Percentiles rank a stretch among this genome's conserved stretches.
phyloP scores from a whole-genome alignment of 1,139 yeast genomes.

The Pichia sp. region DNA sequence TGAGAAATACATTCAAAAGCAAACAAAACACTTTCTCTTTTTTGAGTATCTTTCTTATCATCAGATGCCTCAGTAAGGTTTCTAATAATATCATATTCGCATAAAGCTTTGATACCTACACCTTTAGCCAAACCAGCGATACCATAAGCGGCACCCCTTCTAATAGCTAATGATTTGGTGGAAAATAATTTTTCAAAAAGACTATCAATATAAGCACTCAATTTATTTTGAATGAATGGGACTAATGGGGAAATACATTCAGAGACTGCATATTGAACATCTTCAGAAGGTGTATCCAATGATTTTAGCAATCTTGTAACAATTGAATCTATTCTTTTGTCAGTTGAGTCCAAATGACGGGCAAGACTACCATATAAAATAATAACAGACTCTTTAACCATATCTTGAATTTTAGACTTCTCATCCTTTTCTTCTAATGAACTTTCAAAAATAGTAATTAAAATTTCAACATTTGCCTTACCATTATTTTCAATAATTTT shows the following conservation, averaged over 20 bases:
- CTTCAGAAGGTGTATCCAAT: conserved; percentile 80
- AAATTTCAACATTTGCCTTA: conserved; percentile 51
- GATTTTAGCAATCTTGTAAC: conserved; percentile 68
- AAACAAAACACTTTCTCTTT: conserved; percentile 85
- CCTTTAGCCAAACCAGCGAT: conserved; percentile 92
- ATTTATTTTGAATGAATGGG: conserved; percentile 43
- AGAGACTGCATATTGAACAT: conserved; percentile 81
- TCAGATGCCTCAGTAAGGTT: conserved; percentile 80
- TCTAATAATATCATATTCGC: conserved; percentile 72
- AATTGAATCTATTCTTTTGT: conserved; percentile 57
- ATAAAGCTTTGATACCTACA: conserved; percentile 69
- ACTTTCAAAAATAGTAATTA: conserved; percentile 73
- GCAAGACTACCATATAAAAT: conserved; percentile 86
- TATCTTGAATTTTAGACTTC: conserved; percentile 48
- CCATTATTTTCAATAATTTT: conserved; percentile 65
- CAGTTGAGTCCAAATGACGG: conserved; percentile 62
- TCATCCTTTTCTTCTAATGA: conserved; percentile 44
- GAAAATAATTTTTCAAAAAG: conserved; percentile 56
- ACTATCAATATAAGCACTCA: conserved; percentile 48
- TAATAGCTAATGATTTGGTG: conserved; percentile 43
- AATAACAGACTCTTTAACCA: conserved; percentile 72
- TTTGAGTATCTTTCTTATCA: conserved; percentile 67
- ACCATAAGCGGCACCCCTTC: conserved; percentile 96
- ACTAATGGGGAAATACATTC: conserved; percentile 83
- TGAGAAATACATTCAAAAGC: conserved; percentile 81